phyloP scores from a whole-genome alignment of 768 basidiomycete species.

The Tylopilus subfusipes region DNA sequence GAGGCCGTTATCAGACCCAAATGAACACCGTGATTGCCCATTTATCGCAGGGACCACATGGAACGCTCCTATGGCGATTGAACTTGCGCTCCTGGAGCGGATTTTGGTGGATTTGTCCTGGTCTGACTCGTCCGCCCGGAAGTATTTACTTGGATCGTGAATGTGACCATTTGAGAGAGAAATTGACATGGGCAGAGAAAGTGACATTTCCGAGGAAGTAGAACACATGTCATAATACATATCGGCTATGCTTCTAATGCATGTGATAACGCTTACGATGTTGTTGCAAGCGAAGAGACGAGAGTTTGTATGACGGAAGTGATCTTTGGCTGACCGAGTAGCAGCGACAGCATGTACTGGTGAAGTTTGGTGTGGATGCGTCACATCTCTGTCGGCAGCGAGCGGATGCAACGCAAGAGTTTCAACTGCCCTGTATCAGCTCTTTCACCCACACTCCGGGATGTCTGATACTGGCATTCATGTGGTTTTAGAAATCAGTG shows the following conservation, averaged over 20 bases:
- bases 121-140: conserved; percentile 9
- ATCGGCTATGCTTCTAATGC: background rate
- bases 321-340: background rate
- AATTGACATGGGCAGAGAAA: background rate
- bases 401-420: background rate
- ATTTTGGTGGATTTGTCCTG: conserved; percentile 11
- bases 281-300: background rate
- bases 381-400: background rate
- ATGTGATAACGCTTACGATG: background rate
- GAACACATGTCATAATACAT: background rate
- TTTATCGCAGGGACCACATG: conserved; percentile 5
- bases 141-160: background rate
- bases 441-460: background rate
- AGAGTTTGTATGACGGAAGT: background rate
- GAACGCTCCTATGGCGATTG: conserved; percentile 5
- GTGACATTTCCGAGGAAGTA: conserved; percentile 18
- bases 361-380: background rate
- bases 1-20: conserved; percentile 11
- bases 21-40: background rate
- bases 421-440: background rate
- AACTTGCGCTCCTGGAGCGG: conserved; percentile 1
- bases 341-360: background rate
- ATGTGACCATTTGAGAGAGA: conserved; percentile 1
- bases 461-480: background rate
- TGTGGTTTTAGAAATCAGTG: background rate